Base-by-base conservation (phyloP, 2,329 filamentous ascomycete species). In the Fusarium nisikadoi region DNA sequence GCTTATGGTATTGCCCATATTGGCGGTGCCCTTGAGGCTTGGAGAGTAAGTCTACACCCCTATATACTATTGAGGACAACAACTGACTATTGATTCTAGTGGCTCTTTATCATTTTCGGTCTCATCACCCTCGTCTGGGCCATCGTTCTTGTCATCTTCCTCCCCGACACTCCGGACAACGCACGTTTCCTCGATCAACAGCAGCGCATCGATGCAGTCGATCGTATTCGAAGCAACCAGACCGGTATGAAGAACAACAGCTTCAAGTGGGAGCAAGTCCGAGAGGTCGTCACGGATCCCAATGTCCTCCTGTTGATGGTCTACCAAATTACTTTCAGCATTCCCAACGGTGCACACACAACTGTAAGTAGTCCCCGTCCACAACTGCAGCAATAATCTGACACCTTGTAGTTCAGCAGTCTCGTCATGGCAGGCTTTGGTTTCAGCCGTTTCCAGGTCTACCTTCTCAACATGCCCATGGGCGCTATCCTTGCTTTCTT, bases 401-500 rank as follows among this genome's bases (percentile, higher is more conserved):
- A 49, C 46, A 12, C 3, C 5, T 9, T 17, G 20, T 2, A 49
- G 69, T 76, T 76, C 19, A 76, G 71, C n/a, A 76, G 71, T 39
- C 54, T 76, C 8, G 71, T 76, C 31, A 76, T 76, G 74, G 62
- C 69, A 10, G 74, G 74, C 2, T 76, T 76, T 17, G 74, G 73
- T 0, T 76, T 76, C 19, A 70, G 60, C 0, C 52, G 33, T n/a
- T 67, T 76, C 8, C 64, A 76, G 25, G 74, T 76, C 0, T 76
- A 76, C 23, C 55, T 76, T 1, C 55, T 76, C 6, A 76, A 76
- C 29, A 76, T 76, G n/a, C 74, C 74, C 2, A 73, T 68, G 64
- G 74, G 74, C 17, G 74, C 70, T 0, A 75, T 75, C 1, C 60
- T 76, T 0, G 74, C 71, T 3, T 62, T 67, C 27, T 76, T 76